Evolutionary conservation across 306 rosid species (phyloP).

Genomic region (Prunus persica): Prunus_persica_NCBIv2 NC_034014.1:9060501-9061000

Average conservation of each 20-base stretch:
- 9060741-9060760: conserved; percentile 58
- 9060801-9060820: conserved; percentile 48
- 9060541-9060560: background rate
- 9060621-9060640: conserved; percentile 66
- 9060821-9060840: conserved; percentile 35
- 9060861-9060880: conserved; percentile 41
- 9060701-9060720: conserved; percentile 67
- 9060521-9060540: no score
- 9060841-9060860: conserved; percentile 56
- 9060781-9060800: conserved; percentile 45
- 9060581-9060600: conserved; percentile 6
- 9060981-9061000: conserved; percentile 77
- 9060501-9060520: background rate
- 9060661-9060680: conserved; percentile 53
- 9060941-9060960: conserved; percentile 44
- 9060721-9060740: conserved; percentile 57
- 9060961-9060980: conserved; percentile 60
- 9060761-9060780: conserved; percentile 52
- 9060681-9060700: conserved; percentile 53
- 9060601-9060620: conserved; percentile 45
- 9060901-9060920: background rate
- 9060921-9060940: background rate
- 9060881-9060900: background rate
- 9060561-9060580: background rate
- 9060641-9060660: conserved; percentile 61